Base-by-base conservation (phyloP, 2,329 filamentous ascomycete genomes). In the Exophiala mesophila region DNA sequence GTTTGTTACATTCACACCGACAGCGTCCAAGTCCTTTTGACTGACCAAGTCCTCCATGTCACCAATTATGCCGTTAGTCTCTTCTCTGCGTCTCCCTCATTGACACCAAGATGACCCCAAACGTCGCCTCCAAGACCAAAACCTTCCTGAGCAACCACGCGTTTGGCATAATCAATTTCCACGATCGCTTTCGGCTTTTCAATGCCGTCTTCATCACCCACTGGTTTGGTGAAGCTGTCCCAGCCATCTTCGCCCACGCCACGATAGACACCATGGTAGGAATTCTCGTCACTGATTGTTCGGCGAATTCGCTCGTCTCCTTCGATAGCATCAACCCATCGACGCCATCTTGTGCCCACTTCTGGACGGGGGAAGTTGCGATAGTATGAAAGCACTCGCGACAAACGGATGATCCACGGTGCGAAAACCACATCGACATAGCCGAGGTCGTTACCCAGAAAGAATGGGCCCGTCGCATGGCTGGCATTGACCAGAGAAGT, bases 341-440 rank as follows among this genome's bases (percentile, higher is more conserved):
- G 69, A 19, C 73, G 74, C 81, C 82, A 87, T 5, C 85, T 70
- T 47, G 71, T 78, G 1, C 77, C 79, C 2, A 73, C 70, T 49
- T 80, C 73, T 0, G 80, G 74, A 17, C 79, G 76, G 1, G 77
- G 74, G 80, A 83, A 88, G 16, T 75, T 76, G 15, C 80, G 69
- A 50, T 83, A 80, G 12, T 78, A 76, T 36, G 76, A 72, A 23
- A 86, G 65, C 13, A 88, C 76, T 2, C 77, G 75, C n/a, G 74
- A 70, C 46, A 89, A 66, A 1, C 85, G 74, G 13, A 88, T 59
- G 10, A 86, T 74, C 73, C 86, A 89, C 0, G 85, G 85, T 1
- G 84, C 84, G 33, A 88, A 73, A 56, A 88, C 81, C 12, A 88
- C 72, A 52, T 89, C 84, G 0, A 89, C 85, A 41, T 87, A 80